Evolutionary conservation across 176 grass and related monocot species (phyloP), one percentile per base, ranked within the genome.

Genomic region (Musa troglodytarum): DNA sequence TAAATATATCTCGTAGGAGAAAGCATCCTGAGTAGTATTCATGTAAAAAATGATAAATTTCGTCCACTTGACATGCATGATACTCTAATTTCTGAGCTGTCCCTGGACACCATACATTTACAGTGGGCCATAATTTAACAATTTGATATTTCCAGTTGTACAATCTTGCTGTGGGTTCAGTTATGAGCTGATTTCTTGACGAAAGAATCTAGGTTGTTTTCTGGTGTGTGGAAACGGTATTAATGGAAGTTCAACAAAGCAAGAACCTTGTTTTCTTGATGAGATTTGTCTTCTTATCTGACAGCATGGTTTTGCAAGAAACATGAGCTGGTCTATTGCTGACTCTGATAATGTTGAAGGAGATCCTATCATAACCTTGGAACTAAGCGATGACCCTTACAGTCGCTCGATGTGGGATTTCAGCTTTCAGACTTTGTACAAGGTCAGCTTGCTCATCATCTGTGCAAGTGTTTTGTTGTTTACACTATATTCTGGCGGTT

Each of bases 321-420:
- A 98, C 62, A 77, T 93, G 83, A 93, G 79, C 78, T 98, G 94
- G 94, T 93, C 94, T 13, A 87, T 98, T 77, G 67, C 82, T 74
- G 80, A 98, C 51, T 89, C 90, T 74, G 90, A 93, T 89, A 83
- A 81, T 63, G 87, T 65, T 15, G 78, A 87, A 78, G 94, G 86
- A 73, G 86, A 93, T 82, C 90, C 90, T 66, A 12, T 69, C 54
- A 77, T 98, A 71, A 87, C 86, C 69, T 84, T 98, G 86, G 90
- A 98, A 85, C 72, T 98, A 77, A 93, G 88, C 80, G 94, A 93
- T 23, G 76, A 93, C 59, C 64, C 86, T 2, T 98, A 98, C 59
- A 98, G 90, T 26, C 94, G 80, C n/a, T 85, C 90, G 24, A 98
- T 98, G 90, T 98, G 94, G 93, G 94, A 98, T 86, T 98, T 87